These are phyloP conservation scores for Sisymbrium altissimum DNA, from an alignment of 345 rosid genomes.

Conservation along the genomic window DNA sequence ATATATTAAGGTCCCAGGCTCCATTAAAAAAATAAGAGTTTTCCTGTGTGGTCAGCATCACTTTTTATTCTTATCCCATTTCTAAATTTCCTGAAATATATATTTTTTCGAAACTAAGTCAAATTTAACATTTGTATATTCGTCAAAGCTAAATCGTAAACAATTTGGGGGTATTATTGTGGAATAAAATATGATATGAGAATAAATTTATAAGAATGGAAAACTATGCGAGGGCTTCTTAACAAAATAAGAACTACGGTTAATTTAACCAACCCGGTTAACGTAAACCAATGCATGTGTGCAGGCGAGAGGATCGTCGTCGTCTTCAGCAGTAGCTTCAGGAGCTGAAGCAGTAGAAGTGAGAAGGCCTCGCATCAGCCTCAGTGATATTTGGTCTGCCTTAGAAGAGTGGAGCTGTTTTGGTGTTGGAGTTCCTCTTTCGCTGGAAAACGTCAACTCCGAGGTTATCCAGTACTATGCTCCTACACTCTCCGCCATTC, in stretches of 20 bases:
- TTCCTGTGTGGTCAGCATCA: no score
- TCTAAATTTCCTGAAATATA: no score
- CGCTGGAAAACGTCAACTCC: not conserved
- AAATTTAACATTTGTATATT: no score
- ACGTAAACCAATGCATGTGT: no score
- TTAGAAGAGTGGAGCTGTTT: not conserved
- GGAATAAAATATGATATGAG: no score
- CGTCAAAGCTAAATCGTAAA: not conserved
- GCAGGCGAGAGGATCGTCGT: conserved; percentile 2
- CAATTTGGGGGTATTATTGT: no score
- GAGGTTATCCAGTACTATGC: not conserved
- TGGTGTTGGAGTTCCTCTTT: conserved; percentile 1
- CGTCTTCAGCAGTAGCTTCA: not conserved
- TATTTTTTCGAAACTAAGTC: no score
- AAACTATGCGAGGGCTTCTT: not conserved
- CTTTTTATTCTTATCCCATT: no score
- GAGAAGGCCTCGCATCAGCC: not conserved
- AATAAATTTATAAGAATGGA: not conserved
- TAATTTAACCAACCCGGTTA: not conserved
- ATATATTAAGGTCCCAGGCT: no score
- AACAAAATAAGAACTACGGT: not conserved
- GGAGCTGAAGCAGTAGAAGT: not conserved
- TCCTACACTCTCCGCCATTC: conserved; percentile 28
- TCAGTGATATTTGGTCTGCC: not conserved
- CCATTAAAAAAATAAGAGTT: no score